Base-by-base conservation (phyloP, 768 basidiomycete species). In the Podaxis sp. region DNA sequence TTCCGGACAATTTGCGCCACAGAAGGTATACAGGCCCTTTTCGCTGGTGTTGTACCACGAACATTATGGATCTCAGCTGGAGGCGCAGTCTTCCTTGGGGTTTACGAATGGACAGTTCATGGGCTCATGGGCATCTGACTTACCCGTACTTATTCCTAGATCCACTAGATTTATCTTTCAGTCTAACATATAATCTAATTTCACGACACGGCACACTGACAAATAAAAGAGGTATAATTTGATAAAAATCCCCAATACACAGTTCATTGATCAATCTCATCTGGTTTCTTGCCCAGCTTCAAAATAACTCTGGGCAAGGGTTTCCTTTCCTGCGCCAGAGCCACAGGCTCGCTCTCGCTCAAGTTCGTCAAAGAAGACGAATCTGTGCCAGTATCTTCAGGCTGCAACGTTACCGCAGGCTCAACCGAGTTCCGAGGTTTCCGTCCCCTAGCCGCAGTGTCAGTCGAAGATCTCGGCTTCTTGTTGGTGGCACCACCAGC, bases 51-150 rank as follows among this genome's bases (percentile, higher is more conserved):
- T 46, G 82, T 96, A 7, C 96, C 96, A 26, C 84, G 97, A 71
- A 98, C 96, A 41, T 72, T 97, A 56, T 99, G 96, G 91, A 99
- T 99, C 70, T 95, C 94, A 1, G 88, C 93, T 2, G 97, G 97
- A 2, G 97, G 97, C 2, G 95, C 96, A 0, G 94, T 99, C 0
- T 99, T 99, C 74, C 81, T 99, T 26, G 97, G 97, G n/a, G 89
- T 94, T 53, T 99, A 98, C 69, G 96, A 99, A 73, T 89, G 87
- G 84, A 86, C 81, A 0, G 78, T 88, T 3, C 79, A 83, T 68
- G 77, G 80, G 2, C 72, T 91, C 11, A 80, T 80, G 70, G 70
- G 72, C 20, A 63, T 70, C 15, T 73, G 55, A 66, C 33, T 20
- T 38, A 63, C 36, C 48, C 54, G 60, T 65, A 41, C 28, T 17